Conservation (phyloP, 2,329 filamentous ascomycete species). For the Calonectria multiphialidica region DNA sequence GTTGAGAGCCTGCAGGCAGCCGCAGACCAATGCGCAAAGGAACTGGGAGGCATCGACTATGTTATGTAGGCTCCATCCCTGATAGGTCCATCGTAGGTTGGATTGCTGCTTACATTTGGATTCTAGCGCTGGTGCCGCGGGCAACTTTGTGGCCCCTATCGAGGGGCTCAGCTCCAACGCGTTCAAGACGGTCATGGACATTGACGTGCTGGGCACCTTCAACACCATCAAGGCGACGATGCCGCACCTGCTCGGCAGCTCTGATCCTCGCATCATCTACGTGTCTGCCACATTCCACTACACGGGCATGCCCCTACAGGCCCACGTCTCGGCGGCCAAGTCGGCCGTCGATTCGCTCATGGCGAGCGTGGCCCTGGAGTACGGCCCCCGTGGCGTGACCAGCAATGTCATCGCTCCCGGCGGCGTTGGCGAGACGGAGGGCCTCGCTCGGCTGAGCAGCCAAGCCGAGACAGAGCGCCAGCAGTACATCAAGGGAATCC, state of each 20-base stretch:
- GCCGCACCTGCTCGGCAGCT: constrained; percentile 83
- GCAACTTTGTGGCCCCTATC: constrained; percentile 93
- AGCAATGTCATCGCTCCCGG: constrained; percentile 92
- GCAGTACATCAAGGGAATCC: constrained; percentile 64
- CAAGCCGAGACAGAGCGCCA: constrained; percentile 47
- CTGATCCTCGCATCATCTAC: constrained; percentile 85
- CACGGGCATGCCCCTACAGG: constrained; percentile 85
- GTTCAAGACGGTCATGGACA: constrained; percentile 96
- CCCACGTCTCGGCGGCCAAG: constrained; percentile 93
- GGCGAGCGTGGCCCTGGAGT: constrained; percentile 85
- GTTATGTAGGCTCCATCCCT: constrained; percentile 77
- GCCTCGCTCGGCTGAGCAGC: constrained; percentile 73
- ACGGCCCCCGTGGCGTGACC: constrained; percentile 87
- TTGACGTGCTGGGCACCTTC: constrained; percentile 93
- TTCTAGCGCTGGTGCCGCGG: constrained; percentile 88
- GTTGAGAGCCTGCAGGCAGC: constrained; percentile 65
- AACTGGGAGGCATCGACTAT: constrained; percentile 91
- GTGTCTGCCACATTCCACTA: constrained; percentile 94
- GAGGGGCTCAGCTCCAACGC: constrained; percentile 86
- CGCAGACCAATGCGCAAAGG: constrained; percentile 82
- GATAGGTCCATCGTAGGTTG: neutral
- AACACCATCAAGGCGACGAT: constrained; percentile 95
- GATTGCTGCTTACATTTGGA: constrained; percentile 2
- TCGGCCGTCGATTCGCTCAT: constrained; percentile 90
- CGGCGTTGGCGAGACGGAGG: constrained; percentile 87